Conservation (phyloP, 345 rosid genomes). For the Mallotus nudiflorus region DNA sequence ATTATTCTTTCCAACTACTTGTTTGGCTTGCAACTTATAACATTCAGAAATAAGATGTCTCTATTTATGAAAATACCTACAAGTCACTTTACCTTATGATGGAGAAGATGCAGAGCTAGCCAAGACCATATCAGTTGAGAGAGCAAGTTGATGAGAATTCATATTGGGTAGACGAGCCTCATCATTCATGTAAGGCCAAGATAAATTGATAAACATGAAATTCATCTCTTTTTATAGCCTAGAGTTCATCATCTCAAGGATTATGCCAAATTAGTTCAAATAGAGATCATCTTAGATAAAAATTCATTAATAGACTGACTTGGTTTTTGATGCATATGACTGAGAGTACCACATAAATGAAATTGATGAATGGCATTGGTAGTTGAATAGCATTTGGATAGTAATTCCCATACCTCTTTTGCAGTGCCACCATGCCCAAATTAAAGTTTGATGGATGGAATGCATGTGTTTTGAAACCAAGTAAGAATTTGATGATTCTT, state of each 20-base stretch:
- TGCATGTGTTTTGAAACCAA: too few relatives aligned
- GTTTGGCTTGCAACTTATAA: too few relatives aligned
- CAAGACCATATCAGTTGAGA: neutral
- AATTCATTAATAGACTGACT: constrained; percentile 4
- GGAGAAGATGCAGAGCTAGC: neutral
- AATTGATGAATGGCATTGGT: neutral
- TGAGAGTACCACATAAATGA: neutral
- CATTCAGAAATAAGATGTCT: too few relatives aligned
- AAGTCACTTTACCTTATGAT: too few relatives aligned
- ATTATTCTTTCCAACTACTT: too few relatives aligned
- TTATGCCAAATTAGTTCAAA: constrained; percentile 1
- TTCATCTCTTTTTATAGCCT: neutral
- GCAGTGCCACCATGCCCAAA: too few relatives aligned
- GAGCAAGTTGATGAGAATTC: neutral
- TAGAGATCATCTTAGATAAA: neutral
- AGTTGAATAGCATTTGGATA: neutral
- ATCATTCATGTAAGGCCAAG: neutral
- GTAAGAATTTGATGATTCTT: too few relatives aligned
- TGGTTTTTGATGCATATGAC: neutral
- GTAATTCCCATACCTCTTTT: too few relatives aligned
- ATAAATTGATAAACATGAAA: too few relatives aligned
- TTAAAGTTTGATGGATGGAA: too few relatives aligned
- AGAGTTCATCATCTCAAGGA: neutral
- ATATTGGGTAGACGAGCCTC: neutral
- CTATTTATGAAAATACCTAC: too few relatives aligned